Conservation (phyloP, 352 stramenopile genomes). For the Phytopythium cucurbitacearum region DNA sequence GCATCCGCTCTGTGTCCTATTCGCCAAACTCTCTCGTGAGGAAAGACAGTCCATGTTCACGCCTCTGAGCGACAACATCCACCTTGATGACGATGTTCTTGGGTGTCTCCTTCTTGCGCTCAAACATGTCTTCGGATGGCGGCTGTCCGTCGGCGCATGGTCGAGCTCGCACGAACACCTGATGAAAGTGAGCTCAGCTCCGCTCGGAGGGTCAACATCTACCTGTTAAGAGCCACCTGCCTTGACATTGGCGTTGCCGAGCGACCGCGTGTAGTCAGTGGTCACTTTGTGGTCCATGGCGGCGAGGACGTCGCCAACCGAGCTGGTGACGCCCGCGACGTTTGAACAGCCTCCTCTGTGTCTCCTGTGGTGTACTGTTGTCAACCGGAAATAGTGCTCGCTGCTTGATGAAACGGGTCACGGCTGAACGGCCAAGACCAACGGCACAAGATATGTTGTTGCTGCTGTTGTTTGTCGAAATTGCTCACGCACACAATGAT, state of each 20-base stretch:
- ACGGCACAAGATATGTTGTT: too few relatives aligned
- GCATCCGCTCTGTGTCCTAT: constrained; percentile 78
- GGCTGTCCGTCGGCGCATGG: constrained; percentile 70
- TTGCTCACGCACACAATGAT: too few relatives aligned
- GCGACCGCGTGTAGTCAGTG: constrained; percentile 78
- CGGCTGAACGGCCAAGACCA: too few relatives aligned
- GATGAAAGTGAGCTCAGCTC: neutral
- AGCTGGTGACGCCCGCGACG: too few relatives aligned
- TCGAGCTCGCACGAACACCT: constrained; percentile 75
- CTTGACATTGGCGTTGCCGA: constrained; percentile 79
- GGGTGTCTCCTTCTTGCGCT: constrained; percentile 65
- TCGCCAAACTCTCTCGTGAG: neutral
- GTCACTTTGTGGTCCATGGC: constrained; percentile 84
- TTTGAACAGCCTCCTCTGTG: too few relatives aligned
- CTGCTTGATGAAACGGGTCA: too few relatives aligned
- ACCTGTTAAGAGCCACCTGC: constrained; percentile 10
- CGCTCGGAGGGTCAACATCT: neutral
- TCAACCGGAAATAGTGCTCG: too few relatives aligned
- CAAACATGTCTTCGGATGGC: constrained; percentile 78
- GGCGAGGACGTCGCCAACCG: neutral
- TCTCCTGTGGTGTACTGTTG: too few relatives aligned
- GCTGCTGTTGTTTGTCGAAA: too few relatives aligned
- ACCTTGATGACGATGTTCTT: constrained; percentile 87
- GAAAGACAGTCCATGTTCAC: neutral
- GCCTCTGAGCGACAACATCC: neutral